Base-by-base conservation (phyloP, 164 flowering plant species). In the Santalum album region DNA sequence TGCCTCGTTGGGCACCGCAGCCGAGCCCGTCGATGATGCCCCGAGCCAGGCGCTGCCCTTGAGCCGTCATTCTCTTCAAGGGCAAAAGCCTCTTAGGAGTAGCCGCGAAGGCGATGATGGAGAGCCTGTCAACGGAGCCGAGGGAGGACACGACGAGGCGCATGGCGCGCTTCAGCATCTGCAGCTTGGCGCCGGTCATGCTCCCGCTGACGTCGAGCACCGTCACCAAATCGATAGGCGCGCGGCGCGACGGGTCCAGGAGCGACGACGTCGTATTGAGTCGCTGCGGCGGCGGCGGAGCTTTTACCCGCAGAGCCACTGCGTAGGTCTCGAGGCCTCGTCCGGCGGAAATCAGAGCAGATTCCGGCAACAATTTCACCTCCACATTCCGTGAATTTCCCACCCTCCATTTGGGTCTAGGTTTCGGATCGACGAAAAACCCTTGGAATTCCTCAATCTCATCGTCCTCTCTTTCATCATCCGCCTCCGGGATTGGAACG, bases 1-100 rank as follows among this genome's bases (percentile, higher is more conserved):
- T 64, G 10, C 97, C 95, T n/a, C 78, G 77, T 46, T 14, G 20
- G n/a, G n/a, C 34, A 19, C 87, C 70, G 55, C 79, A 68, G 2
- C 42, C 71, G 10, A 90, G 79, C 65, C 82, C 80, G 55, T 87
- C 97, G 39, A 89, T 60, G 49, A 84, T 68, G 20, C 75, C 74
- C 61, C 89, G 70, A 0, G 92, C 95, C 21, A 72, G 54, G 18
- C 80, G 73, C 67, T 84, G 90, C 6, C 96, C 99, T 0, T 71
- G 75, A 20, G 67, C 53, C 44, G 86, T 79, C 99, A 94, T 94
- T 42, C 92, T 67, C 11, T 66, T 61, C 49, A 94, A 51, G 0
- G 97, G 87, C 52, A 91, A 18, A 9, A 89, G 50, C 54, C 98
- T 25, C 53, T 73, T 77, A 0, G 95, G 59, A 7, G 36, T 3